Conservation (phyloP, 352 stramenopile genomes). For the Pythium sukuiense region DNA sequence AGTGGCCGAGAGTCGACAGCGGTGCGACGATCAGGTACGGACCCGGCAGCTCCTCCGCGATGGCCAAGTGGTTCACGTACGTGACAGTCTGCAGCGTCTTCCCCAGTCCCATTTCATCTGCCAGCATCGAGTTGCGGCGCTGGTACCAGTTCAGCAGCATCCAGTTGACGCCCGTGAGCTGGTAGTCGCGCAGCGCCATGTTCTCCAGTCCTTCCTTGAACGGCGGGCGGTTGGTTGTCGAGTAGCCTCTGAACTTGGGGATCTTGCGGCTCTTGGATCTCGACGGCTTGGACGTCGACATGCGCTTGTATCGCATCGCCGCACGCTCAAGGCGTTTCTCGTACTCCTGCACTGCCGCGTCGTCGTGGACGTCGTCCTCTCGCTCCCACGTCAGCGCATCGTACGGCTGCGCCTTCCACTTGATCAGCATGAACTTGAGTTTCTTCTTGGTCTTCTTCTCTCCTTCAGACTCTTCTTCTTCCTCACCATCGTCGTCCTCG, state of each 20-base stretch:
- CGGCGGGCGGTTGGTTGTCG: slow-evolving; percentile 47
- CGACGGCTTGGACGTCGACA: slow-evolving; percentile 29
- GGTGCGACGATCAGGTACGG: slow-evolving; percentile 98
- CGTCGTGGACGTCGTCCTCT: slow-evolving; percentile 93
- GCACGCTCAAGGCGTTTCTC: slow-evolving; percentile 58
- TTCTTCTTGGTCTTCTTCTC: slow-evolving; percentile 26
- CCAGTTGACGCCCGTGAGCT: slow-evolving; percentile 99
- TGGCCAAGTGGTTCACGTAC: slow-evolving; percentile 95
- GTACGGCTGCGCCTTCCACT: slow-evolving; percentile 98
- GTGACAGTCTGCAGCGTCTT: slow-evolving; percentile 96
- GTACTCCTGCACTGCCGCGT: slow-evolving; percentile 82
- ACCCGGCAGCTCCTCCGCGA: slow-evolving; percentile 92
- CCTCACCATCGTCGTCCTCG: slow-evolving; percentile 11
- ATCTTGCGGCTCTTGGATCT: slow-evolving; percentile 44
- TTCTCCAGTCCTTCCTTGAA: slow-evolving; percentile 51
- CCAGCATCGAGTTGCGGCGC: slow-evolving; percentile 97
- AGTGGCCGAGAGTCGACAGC: slow-evolving; percentile 97
- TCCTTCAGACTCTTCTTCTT: background rate
- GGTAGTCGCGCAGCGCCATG: slow-evolving; percentile 96
- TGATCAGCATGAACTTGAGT: slow-evolving; percentile 96
- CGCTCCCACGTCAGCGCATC: slow-evolving; percentile 98
- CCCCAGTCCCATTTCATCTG: slow-evolving; percentile 98
- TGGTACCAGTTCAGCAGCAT: slow-evolving; percentile 99
- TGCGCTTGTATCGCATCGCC: slow-evolving; percentile 51
- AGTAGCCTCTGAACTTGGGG: slow-evolving; percentile 73